Evolutionary conservation across 176 grass and related monocot species (phyloP), one percentile per base, ranked within the genome.

Genomic region (Rhynchospora pubera): DNA sequence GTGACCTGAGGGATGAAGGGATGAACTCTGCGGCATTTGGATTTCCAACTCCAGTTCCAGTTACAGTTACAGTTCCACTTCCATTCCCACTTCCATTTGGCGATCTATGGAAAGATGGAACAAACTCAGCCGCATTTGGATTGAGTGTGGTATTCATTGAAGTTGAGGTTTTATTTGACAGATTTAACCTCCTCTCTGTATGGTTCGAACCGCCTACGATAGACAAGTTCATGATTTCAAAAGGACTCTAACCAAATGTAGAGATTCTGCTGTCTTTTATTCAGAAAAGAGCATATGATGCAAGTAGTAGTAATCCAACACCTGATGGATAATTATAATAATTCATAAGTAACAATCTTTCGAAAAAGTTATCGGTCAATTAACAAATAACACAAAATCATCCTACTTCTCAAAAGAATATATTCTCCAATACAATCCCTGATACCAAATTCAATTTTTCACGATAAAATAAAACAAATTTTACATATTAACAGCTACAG

Each of bases 121-220:
- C 97, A 87, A 99, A 99, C 88, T 89, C 97, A 68, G 89, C 89
- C 56, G 97, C 97, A 89, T 99, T 96, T 70, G 97, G 97, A 87
- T 99, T 99, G 78, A 99, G 91, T 12, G 30, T 12, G 42, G 89
- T 95, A 48, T 82, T 66, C 62, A 67, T 62, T 16, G 79, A 65
- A 24, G 62, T 65, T 9, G 61, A 66, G 75, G 67, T 67, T 90
- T 81, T 99, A 85, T 84, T 91, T 89, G 88, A 82, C 67, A 88
- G 74, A 87, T 79, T 85, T 79, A 91, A 64, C 87, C 87, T 99
- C 28, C 72, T 83, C 78, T 90, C 91, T 87, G 56, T 83, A 51
- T 72, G 62, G 67, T 63, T 85, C 57, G 72, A 46, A 78, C 66
- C 47, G 22, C 84, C 72, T 44, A 86, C 86, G 55, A 83, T 80